Evolutionary conservation across 768 basidiomycete genomes (phyloP).

Genomic region (Scleroderma citrinum): DNA sequence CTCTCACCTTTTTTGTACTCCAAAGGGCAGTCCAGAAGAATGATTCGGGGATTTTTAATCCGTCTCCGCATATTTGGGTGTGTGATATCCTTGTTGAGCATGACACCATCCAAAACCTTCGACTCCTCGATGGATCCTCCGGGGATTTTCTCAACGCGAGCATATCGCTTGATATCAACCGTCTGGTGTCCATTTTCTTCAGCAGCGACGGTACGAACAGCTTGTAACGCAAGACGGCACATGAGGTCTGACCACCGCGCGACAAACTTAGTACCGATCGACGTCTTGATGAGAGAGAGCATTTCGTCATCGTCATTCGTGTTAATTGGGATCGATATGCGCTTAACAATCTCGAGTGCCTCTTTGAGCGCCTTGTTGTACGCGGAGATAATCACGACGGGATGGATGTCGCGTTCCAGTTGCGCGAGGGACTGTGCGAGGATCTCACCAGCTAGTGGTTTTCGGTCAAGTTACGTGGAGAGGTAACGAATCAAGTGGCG

Average conservation of each 20-base stretch:
- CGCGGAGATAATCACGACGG: constrained; percentile 96
- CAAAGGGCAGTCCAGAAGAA: constrained; percentile 88
- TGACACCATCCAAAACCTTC: constrained; percentile 80
- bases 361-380: constrained; percentile 95
- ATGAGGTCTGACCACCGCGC: constrained; percentile 95
- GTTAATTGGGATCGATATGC: constrained; percentile 88
- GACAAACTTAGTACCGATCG: constrained; percentile 98
- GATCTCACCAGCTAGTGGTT: constrained; percentile 79
- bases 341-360: constrained; percentile 82
- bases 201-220: constrained; percentile 81
- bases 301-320: constrained; percentile 81
- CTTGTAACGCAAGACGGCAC: constrained; percentile 91
- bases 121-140: constrained; percentile 97
- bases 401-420: constrained; percentile 95
- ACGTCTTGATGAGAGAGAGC: constrained; percentile 96
- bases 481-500: not conserved
- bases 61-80: constrained; percentile 94
- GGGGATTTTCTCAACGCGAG: constrained; percentile 94
- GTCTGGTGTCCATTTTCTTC: constrained; percentile 75
- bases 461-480: not conserved
- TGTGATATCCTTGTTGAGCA: constrained; percentile 98
- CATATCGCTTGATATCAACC: constrained; percentile 97
- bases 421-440: constrained; percentile 91
- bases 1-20: constrained; percentile 99
- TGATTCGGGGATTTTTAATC: constrained; percentile 83